These are phyloP conservation scores for Asclepias syriaca DNA, from an alignment of 257 asterid species.

Conservation along the genomic window DNA sequence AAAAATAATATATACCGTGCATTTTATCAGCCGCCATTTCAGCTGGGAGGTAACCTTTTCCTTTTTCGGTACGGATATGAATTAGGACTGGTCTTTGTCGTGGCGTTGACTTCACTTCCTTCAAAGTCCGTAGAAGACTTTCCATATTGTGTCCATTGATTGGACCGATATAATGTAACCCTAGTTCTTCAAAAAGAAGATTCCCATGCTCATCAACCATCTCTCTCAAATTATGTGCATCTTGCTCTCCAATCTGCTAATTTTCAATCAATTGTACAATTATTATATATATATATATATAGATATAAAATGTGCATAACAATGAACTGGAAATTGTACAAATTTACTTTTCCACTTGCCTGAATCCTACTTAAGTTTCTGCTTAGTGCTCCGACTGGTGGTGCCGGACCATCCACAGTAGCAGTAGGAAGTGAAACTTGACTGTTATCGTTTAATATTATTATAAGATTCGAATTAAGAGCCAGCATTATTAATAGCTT, in stretches of 20 bases:
- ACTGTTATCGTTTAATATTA: slow-evolving; percentile 61
- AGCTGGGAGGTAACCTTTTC: slow-evolving; percentile 65
- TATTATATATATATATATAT: not conserved
- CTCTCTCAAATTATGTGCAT: slow-evolving; percentile 32
- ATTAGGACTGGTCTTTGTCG: slow-evolving; percentile 55
- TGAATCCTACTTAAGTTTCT: slow-evolving; percentile 47
- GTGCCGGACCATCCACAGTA: slow-evolving; percentile 74
- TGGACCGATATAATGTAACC: slow-evolving; percentile 64
- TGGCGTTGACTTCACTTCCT: slow-evolving; percentile 46
- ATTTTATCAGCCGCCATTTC: slow-evolving; percentile 58
- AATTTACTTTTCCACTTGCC: slow-evolving; percentile 33
- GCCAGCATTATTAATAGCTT: slow-evolving; percentile 76
- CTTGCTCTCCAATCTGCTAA: slow-evolving; percentile 35
- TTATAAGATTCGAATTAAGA: slow-evolving; percentile 58
- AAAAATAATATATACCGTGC: slow-evolving; percentile 37
- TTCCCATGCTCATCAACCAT: slow-evolving; percentile 36
- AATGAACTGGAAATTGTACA: not conserved
- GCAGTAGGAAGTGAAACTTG: slow-evolving; percentile 77
- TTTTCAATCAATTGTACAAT: not conserved
- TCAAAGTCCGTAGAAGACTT: slow-evolving; percentile 49
- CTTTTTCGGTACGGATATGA: slow-evolving; percentile 57
- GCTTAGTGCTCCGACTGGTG: slow-evolving; percentile 71
- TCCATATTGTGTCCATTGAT: slow-evolving; percentile 59
- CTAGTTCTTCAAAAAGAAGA: slow-evolving; percentile 58
- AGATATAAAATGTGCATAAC: no score